Conservation (phyloP, 495 filamentous ascomycete species). For the Daldinia childiae region DNA sequence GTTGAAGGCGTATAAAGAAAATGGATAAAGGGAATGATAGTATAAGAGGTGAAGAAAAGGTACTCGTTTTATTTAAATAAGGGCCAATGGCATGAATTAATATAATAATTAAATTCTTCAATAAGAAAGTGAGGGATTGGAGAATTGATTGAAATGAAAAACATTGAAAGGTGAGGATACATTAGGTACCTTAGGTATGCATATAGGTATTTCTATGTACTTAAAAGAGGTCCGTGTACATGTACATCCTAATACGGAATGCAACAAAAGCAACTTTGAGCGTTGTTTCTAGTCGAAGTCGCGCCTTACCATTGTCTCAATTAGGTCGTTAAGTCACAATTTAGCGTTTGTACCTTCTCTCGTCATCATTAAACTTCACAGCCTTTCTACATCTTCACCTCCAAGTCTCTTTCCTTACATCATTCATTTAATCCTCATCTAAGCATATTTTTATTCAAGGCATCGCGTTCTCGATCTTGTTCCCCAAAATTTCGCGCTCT, state of each 20-base stretch:
- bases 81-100: neutral
- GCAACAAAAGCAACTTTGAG: neutral
- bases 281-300: too few species aligned
- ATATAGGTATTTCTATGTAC: neutral
- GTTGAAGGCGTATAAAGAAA: neutral
- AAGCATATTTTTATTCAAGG: neutral
- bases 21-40: neutral
- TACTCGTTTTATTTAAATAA: neutral
- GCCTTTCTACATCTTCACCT: neutral
- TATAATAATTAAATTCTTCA: neutral
- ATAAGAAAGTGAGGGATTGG: neutral
- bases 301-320: too few species aligned
- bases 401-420: neutral
- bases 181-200: neutral
- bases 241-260: neutral
- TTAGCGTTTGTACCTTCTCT: neutral
- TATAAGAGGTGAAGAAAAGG: too few species aligned
- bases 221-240: neutral
- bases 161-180: neutral
- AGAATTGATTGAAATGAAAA: neutral
- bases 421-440: neutral
- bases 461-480: neutral
- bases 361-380: constrained; percentile 1
- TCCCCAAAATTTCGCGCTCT: neutral
- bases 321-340: too few species aligned